Percentiles rank a stretch among this genome's conserved stretches.
These are phyloP conservation scores for Phascolomyces articulosus DNA, from an alignment of 371 early-diverging fungal species.

Conservation along the genomic window DNA sequence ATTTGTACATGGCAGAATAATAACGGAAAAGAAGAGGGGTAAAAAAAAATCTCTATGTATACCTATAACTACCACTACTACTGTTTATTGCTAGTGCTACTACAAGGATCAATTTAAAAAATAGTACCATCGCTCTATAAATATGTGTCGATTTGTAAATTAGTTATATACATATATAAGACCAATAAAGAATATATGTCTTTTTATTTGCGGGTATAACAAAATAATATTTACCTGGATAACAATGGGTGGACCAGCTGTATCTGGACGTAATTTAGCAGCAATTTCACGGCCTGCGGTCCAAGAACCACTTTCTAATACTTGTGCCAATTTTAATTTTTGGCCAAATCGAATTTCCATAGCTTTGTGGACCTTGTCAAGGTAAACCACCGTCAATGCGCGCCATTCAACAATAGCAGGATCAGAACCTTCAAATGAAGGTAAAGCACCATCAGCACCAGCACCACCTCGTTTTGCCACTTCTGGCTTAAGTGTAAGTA, in stretches of 20 bases:
- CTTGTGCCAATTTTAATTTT: constrained; percentile 78
- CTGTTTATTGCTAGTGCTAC: too few relatives aligned
- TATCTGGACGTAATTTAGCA: constrained; percentile 69
- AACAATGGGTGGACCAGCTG: constrained; percentile 88
- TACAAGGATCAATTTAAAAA: constrained; percentile 25
- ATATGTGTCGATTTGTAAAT: too few relatives aligned
- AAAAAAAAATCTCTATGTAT: neutral
- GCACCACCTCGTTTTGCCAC: constrained; percentile 28
- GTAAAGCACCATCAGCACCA: constrained; percentile 26
- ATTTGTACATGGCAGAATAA: constrained; percentile 50
- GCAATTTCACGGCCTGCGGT: constrained; percentile 91
- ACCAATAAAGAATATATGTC: too few relatives aligned
- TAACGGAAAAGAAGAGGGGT: neutral
- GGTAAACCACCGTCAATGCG: constrained; percentile 82
- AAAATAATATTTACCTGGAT: constrained; percentile 51
- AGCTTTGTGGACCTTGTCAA: constrained; percentile 74
- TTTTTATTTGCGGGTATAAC: too few relatives aligned
- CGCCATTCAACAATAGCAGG: constrained; percentile 93
- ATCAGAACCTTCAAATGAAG: constrained; percentile 79
- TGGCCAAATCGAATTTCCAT: constrained; percentile 53
- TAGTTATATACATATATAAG: too few relatives aligned
- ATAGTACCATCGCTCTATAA: constrained; percentile 52
- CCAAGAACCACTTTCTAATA: constrained; percentile 93
- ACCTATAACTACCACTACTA: neutral
- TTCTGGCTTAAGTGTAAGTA: constrained; percentile 40